Percentiles rank a stretch among this genome's conserved stretches.
phyloP scores from a whole-genome alignment of 192 early-diverging fungal genomes.

The Spizellomyces punctatus region DNA sequence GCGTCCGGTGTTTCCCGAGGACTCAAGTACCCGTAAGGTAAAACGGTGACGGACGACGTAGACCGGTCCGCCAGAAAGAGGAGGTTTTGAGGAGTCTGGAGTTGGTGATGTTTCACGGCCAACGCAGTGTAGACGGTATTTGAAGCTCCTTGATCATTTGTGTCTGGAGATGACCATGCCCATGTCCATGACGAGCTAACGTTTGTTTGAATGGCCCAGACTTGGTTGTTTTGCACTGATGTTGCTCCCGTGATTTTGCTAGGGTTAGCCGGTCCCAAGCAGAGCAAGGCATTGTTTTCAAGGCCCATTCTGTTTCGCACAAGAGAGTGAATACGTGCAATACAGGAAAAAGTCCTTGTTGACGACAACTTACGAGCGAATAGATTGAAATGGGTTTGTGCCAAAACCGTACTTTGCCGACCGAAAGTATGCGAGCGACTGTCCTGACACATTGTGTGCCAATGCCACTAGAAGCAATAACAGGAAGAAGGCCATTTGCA shows the following conservation, averaged over 20 bases:
- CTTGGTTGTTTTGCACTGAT: constrained; percentile 8
- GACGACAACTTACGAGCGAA: constrained; percentile 11
- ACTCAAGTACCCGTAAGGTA: constrained; percentile 18
- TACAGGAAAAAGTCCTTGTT: background rate
- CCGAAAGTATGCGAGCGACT: constrained; percentile 13
- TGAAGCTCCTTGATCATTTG: background rate
- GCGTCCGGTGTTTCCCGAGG: constrained; percentile 19
- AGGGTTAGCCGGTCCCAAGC: background rate
- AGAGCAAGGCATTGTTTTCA: constrained; percentile 20
- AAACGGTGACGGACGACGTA: constrained; percentile 3
- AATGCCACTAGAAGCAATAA: too few species aligned
- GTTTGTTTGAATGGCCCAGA: constrained; percentile 18
- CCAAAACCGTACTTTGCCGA: constrained; percentile 20
- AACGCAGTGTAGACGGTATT: constrained; percentile 14
- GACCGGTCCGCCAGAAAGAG: constrained; percentile 15
- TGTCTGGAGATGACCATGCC: constrained; percentile 7
- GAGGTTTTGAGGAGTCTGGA: constrained; percentile 23
- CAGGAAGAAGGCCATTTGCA: too few species aligned
- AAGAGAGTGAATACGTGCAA: background rate
- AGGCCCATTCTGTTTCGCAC: constrained; percentile 15
- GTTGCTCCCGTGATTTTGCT: constrained; percentile 12
- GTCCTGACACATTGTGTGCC: too few species aligned
- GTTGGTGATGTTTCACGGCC: constrained; percentile 24
- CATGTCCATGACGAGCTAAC: constrained; percentile 5
- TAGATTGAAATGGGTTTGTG: constrained; percentile 5